These are phyloP conservation scores for Fusarium brevicatenulatum DNA, from an alignment of 2,329 filamentous ascomycete genomes.

Conservation along the genomic window DNA sequence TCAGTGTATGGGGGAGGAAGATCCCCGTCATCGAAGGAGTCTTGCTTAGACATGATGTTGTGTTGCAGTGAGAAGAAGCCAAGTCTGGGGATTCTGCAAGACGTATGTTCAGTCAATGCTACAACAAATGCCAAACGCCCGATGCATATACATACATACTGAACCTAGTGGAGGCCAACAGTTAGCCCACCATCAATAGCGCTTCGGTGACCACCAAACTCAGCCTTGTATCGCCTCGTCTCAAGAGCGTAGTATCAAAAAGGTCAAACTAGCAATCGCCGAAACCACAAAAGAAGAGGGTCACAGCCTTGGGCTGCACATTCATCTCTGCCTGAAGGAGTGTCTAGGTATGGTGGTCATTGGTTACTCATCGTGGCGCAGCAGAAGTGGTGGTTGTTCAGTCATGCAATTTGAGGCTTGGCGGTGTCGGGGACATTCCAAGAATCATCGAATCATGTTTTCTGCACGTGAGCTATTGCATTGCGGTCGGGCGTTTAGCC, in stretches of 20 bases:
- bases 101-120: neutral
- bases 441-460: neutral
- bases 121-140: constrained; percentile 14
- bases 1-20: constrained; percentile 42
- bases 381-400: neutral
- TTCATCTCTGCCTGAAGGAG: constrained; percentile 6
- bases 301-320: constrained; percentile 20
- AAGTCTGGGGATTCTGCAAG: neutral
- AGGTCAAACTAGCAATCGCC: constrained; percentile 12
- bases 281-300: neutral
- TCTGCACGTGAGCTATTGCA: neutral
- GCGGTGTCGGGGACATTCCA: constrained; percentile 14
- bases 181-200: constrained; percentile 19
- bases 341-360: neutral
- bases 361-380: constrained; percentile 20
- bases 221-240: constrained; percentile 23
- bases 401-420: constrained; percentile 27
- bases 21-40: constrained; percentile 31
- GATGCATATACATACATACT: neutral
- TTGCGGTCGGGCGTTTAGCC: constrained; percentile 16
- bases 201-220: neutral
- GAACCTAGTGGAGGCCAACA: neutral
- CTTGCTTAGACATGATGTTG: constrained; percentile 28
- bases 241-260: neutral
- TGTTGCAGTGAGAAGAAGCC: neutral